Base-by-base conservation (phyloP, 1,284 basidiomycete genomes). In the Ustilago vetiveriae region DNA sequence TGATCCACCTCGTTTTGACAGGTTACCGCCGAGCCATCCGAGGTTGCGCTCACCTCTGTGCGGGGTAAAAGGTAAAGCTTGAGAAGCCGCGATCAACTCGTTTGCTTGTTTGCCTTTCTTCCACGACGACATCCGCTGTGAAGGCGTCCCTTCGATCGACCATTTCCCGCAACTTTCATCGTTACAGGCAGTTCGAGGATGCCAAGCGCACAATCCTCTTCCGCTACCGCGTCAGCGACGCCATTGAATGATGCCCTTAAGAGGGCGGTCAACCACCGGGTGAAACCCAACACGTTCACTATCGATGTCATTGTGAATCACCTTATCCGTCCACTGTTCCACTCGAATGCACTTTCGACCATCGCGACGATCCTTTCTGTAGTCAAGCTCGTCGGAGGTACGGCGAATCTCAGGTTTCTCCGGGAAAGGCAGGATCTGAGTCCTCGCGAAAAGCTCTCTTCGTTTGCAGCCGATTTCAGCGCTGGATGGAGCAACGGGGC, bases 341-440 rank as follows among this genome's bases (percentile, higher is more conserved):
- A 59, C 24, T 59, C 57, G 22, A 17, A 27, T 6, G 24, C 48
- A 6, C 42, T 74, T 1, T 65, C 74, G 19, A 50, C 58, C 21
- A 37, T 72, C 21, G 72, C 58, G 0, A 65, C 69, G n/a, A 32
- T 67, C 14, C 66, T 76, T 2, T 65, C 59, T 9, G 36, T 75
- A 4, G 60, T 68, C 17, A 60, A 50, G 38, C 43, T 68, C 9
- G 38, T 68, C 4, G 72, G 72, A 19, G 68, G 72, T 22, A 50
- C 43, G 17, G 52, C 36, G 30, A 73, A 73, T 35, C 43, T 68
- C 32, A 37, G 53, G 21, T 68, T 45, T 22, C 30, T 60, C 21
- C 17, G 43, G 3, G 53, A 35, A 10, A 36, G 67, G 21, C 13
- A 44, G 16, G 67, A 70, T 37, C 40, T 70, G 4, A 53, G 56